A percentile compares a stretch with the other conserved stretches of the same genome.
These are phyloP conservation scores for Cyclocybe aegerita DNA, from an alignment of 768 basidiomycete species.

Conservation along the genomic window DNA sequence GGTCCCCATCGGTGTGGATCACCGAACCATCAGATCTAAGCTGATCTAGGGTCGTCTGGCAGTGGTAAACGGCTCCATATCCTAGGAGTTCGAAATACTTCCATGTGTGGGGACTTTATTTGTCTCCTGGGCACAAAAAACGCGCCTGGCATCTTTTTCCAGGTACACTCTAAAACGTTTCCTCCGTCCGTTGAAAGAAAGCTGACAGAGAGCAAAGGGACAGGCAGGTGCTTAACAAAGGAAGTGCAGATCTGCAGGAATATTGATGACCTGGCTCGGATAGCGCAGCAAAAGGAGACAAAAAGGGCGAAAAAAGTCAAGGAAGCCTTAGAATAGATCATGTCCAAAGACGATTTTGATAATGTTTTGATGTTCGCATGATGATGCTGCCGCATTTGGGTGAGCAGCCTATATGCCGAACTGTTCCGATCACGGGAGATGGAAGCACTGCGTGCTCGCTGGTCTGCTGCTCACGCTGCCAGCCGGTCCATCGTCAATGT, in stretches of 20 bases:
- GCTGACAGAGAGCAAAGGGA: slow-evolving; percentile 11
- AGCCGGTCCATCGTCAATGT: slow-evolving; percentile 5
- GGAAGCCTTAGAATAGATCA: slow-evolving; percentile 4
- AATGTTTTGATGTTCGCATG: slow-evolving; percentile 14
- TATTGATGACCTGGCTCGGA: not conserved
- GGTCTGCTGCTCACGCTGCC: slow-evolving; percentile 13
- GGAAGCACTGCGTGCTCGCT: slow-evolving; percentile 11
- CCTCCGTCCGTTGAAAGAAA: slow-evolving; percentile 21
- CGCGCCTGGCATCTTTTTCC: slow-evolving; percentile 35
- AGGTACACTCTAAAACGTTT: slow-evolving; percentile 33
- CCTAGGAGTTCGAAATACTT: slow-evolving; percentile 39
- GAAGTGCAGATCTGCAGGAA: not conserved
- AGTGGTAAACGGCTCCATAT: slow-evolving; percentile 46
- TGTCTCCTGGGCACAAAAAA: slow-evolving; percentile 26
- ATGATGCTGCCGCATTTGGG: slow-evolving; percentile 17
- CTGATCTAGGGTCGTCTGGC: slow-evolving; percentile 42
- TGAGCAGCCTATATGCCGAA: slow-evolving; percentile 25
- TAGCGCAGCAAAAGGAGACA: not conserved
- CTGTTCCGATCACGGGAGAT: slow-evolving; percentile 36
- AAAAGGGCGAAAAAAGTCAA: slow-evolving; percentile 1
- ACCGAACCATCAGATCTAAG: slow-evolving; percentile 68
- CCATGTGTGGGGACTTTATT: slow-evolving; percentile 46
- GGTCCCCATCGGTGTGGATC: slow-evolving; percentile 51
- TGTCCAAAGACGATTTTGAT: slow-evolving; percentile 9
- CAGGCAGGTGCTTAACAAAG: not conserved